Evolutionary conservation across 768 basidiomycete genomes (phyloP).

Genomic region (Lactifluus hygrophoroides): DNA sequence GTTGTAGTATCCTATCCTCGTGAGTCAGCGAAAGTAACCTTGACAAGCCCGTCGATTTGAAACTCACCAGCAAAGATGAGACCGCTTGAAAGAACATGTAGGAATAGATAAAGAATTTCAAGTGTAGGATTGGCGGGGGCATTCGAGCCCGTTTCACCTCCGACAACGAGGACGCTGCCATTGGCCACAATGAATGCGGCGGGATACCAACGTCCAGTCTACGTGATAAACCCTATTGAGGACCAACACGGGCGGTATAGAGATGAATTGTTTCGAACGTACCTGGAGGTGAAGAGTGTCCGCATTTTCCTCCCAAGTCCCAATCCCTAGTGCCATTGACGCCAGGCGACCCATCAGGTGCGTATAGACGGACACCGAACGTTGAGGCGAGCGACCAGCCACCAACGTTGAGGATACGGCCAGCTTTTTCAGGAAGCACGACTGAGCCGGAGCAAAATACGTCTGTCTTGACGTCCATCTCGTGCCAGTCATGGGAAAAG

Average conservation of each 20-base stretch:
- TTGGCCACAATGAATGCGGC: constrained; percentile 61
- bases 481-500: constrained; percentile 50
- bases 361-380: constrained; percentile 63
- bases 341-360: constrained; percentile 57
- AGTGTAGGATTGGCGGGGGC: constrained; percentile 56
- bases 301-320: constrained; percentile 68
- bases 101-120: constrained; percentile 72
- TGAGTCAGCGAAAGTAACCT: not conserved
- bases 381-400: constrained; percentile 70
- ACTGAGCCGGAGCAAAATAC: constrained; percentile 73
- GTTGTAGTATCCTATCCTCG: constrained; percentile 57
- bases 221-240: not conserved
- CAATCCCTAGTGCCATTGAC: constrained; percentile 70
- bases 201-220: constrained; percentile 68
- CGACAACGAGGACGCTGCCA: constrained; percentile 64
- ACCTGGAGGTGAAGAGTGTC: constrained; percentile 54
- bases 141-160: constrained; percentile 68
- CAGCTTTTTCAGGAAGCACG: constrained; percentile 67
- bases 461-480: constrained; percentile 67
- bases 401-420: constrained; percentile 54
- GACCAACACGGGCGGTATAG: not conserved
- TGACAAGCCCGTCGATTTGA: not conserved
- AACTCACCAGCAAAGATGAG: constrained; percentile 59
- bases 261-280: constrained; percentile 3
- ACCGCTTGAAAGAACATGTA: constrained; percentile 61